Evolutionary conservation across 306 rosid genomes (phyloP).

Genomic region (Hylodesmum podocarpum): DNA sequence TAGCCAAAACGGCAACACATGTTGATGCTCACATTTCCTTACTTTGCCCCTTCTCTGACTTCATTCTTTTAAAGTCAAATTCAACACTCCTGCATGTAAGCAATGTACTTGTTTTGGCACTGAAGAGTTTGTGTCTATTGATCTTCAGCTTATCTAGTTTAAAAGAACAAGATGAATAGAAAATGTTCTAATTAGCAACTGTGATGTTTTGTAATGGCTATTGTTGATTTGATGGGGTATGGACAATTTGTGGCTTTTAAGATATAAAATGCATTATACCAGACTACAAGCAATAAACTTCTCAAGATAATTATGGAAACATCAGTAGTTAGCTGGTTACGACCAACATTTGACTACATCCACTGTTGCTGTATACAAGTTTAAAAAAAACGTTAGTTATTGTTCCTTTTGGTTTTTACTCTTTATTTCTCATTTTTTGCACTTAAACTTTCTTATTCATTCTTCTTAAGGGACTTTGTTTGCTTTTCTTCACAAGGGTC

Average conservation of each 20-base stretch:
- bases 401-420: background rate
- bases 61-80: background rate
- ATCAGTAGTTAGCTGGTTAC: background rate
- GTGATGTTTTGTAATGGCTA: background rate
- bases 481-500: background rate
- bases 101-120: background rate
- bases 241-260: conserved; percentile 4
- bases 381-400: background rate
- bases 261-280: background rate
- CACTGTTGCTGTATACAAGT: background rate
- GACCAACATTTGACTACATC: background rate
- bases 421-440: background rate
- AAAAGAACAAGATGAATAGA: background rate
- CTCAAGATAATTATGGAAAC: background rate
- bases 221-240: background rate
- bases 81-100: background rate
- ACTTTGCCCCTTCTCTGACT: background rate
- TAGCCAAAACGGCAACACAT: background rate
- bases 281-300: background rate
- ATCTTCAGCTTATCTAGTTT: background rate
- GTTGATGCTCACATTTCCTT: background rate
- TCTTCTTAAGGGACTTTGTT: too few species aligned
- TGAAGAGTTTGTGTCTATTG: background rate
- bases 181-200: background rate
- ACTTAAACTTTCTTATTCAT: background rate